Evolutionary conservation across 805 yeast species (phyloP), one percentile per base, ranked within the genome.

Genomic region (Ogataea methanolica): DNA sequence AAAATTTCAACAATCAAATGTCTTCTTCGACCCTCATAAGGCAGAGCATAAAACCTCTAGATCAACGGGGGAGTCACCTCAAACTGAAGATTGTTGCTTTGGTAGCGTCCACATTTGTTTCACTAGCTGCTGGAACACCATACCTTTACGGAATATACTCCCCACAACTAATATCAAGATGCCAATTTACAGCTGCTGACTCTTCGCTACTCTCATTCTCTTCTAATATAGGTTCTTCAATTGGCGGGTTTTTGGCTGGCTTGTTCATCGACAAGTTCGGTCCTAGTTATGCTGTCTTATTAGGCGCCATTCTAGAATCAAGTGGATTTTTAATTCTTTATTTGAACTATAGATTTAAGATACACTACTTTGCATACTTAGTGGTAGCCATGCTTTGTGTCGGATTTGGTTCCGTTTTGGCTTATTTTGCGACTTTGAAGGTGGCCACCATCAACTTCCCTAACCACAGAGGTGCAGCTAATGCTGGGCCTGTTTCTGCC

Each of bases 241-340:
- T 83, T 9, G 83, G 89, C 23, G 92, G 92, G 0, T 69, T 85
- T 26, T 76, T 84, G 0, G 90, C 85, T 0, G 95, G 95, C 0
- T 59, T 83, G 22, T 58, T 84, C 23, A 83, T 85, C 17, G 94
- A 86, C 59, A 67, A 61, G 35, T 69, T 67, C 39, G 88, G 88
- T 0, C 83, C 88, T 0, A 74, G 68, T 40, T 39, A 60, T 4
- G 76, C 88, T 1, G 71, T 79, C 17, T 57, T 77, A 1, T 39
- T 79, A 5, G 92, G 91, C 0, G 75, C 87, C 0, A 4, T 75
- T 1, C 65, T 75, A 19, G 78, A 83, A 8, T 76, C 79, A 41
- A 37, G 62, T 0, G 88, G 88, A 0, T 85, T 83, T 58, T 68
- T 68, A 21, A 65, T 75, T 0, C 65, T 85, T 34, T 72, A 76